Evolutionary conservation across 257 asterid species (phyloP), one percentile per base, ranked within the genome.

Genomic region (Plantago major): DNA sequence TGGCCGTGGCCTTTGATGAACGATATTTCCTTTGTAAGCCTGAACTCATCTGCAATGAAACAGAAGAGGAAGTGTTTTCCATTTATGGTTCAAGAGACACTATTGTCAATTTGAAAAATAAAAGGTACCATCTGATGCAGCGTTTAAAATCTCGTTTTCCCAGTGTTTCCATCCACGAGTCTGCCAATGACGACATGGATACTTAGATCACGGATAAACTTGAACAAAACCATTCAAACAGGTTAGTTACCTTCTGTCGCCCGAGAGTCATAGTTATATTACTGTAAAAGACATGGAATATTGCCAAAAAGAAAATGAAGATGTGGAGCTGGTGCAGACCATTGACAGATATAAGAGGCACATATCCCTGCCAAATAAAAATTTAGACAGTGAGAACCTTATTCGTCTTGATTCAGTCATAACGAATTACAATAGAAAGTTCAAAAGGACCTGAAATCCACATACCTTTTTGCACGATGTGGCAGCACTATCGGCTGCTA

Each of bases 121-220:
- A 3, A 13, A 26, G 14, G 18, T 78, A 84, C 90, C 90, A 59
- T 77, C 73, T 60, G 83, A 51, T 60, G 59, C 46, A 10, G 74
- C 82, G 33, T 76, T 49, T 18, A 84, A 78, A 59, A 77, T 70
- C 64, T 80, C 79, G 19, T 42, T 60, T 71, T 92, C 99, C 99
- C 99, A 92, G 1, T 72, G 83, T 72, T 86, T 92, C 99, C 99
- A 92, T 55, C 83, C 85, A n/a, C 97, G 95, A 75, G 83, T 92
- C 99, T 89, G 67, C 65, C 38, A 12, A 47, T 22, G 26, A 14
- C 53, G 44, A 55, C 19, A 48, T 22, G 40, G 40, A 33, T 33
- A 33, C 8, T 33, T 33, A 13, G 56, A 46, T 16, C 33, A 46
- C 16, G 19, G 2, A 8, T 8, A 61, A 5, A 15, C 19, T 13